phyloP scores from a whole-genome alignment of 129 eudicot genomes.

The Chrysanthemum makinoi region DNA sequence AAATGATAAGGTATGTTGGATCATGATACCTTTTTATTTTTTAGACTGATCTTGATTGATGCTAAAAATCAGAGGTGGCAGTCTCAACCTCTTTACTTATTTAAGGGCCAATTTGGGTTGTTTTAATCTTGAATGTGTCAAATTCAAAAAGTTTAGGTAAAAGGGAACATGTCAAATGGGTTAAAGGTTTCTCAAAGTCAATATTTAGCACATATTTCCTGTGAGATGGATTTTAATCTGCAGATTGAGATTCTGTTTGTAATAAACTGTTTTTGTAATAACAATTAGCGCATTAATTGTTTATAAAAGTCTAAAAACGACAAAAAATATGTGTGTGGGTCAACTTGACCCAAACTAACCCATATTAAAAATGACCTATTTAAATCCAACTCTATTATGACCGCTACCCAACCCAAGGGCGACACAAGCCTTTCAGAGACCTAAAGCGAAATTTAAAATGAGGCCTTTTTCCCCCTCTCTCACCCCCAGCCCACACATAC shows the following conservation, averaged over 20 bases:
- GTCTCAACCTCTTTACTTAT: not conserved
- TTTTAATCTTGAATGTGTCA: not conserved
- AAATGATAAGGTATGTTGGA: slow-evolving; percentile 42
- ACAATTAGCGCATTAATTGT: not conserved
- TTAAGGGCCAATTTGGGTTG: not conserved
- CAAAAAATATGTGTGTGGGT: not conserved
- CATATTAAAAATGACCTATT: not conserved
- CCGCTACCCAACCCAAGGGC: not conserved
- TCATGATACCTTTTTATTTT: not conserved
- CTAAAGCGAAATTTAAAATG: too few relatives aligned
- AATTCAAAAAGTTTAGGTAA: not conserved
- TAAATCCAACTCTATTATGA: not conserved
- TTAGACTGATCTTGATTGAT: too few relatives aligned
- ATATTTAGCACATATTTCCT: not conserved
- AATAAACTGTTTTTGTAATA: slow-evolving; percentile 7
- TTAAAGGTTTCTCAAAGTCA: not conserved
- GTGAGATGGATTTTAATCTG: not conserved
- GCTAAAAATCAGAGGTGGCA: not conserved
- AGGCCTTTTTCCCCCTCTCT: too few relatives aligned
- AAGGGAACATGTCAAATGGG: not conserved
- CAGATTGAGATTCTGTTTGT: not conserved
- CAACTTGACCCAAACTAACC: not conserved
- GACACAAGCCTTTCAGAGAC: too few relatives aligned
- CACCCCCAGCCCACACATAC: too few relatives aligned
- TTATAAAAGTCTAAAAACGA: not conserved